Conservation (phyloP, 805 yeast genomes). For the Kluyveromyces starmeri region DNA sequence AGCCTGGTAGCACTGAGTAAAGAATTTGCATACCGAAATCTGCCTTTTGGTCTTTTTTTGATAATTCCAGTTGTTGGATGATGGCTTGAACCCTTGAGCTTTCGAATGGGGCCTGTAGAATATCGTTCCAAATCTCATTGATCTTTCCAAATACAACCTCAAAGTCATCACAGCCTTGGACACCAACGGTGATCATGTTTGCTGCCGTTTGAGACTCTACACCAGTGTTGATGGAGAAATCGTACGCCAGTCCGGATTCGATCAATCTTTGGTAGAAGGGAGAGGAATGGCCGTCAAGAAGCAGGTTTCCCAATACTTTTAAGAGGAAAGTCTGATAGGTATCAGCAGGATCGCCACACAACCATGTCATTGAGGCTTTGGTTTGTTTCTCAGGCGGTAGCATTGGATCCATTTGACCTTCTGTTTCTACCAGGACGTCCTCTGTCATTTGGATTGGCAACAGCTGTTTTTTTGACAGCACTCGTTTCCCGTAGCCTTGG, state of each 20-base stretch:
- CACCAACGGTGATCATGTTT: conserved; percentile 74
- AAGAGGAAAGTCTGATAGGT: conserved; percentile 63
- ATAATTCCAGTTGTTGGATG: conserved; percentile 77
- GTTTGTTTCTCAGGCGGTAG: conserved; percentile 57
- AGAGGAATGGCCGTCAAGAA: conserved; percentile 88
- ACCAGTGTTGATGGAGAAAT: conserved; percentile 82
- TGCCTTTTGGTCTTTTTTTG: conserved; percentile 79
- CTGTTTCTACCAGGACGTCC: conserved; percentile 29
- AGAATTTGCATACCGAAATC: conserved; percentile 79
- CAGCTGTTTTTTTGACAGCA: conserved; percentile 13
- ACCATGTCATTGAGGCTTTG: conserved; percentile 84
- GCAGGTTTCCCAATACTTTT: conserved; percentile 58
- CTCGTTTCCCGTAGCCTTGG: conserved; percentile 44
- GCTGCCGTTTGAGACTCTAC: conserved; percentile 72
- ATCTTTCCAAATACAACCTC: conserved; percentile 41
- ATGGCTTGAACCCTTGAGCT: conserved; percentile 68
- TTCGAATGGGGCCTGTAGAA: conserved; percentile 40
- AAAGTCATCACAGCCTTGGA: conserved; percentile 61
- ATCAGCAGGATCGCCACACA: conserved; percentile 64
- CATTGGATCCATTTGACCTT: conserved; percentile 82
- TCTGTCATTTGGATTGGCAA: conserved; percentile 40
- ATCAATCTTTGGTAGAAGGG: conserved; percentile 81
- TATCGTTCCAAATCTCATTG: conserved; percentile 36
- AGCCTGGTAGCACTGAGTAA: conserved; percentile 67
- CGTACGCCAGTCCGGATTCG: conserved; percentile 78